These are phyloP conservation scores for Pascua guehoae DNA, from an alignment of 1,284 basidiomycete genomes.

Conservation along the genomic window DNA sequence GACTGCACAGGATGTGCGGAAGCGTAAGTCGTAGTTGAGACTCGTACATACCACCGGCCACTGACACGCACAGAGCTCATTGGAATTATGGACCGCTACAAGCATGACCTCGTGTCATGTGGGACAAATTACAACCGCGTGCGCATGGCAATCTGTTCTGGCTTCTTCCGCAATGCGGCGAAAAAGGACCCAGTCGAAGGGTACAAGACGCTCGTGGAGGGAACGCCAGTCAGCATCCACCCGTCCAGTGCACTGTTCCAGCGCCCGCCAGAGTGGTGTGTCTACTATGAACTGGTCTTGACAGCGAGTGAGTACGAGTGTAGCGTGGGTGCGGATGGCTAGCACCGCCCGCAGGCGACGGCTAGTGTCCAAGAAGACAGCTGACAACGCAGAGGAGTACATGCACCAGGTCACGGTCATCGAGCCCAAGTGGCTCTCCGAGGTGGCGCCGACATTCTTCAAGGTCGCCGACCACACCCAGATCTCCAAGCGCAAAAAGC, in stretches of 20 bases:
- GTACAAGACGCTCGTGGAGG: constrained; percentile 98
- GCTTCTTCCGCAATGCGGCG: constrained; percentile 92
- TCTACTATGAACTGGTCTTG: constrained; percentile 71
- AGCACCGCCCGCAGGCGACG: too few relatives aligned
- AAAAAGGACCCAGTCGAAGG: constrained; percentile 71
- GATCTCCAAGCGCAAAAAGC: constrained; percentile 93
- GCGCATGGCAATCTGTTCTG: constrained; percentile 92
- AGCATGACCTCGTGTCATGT: constrained; percentile 75
- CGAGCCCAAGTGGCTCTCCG: constrained; percentile 97
- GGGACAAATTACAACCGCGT: constrained; percentile 91
- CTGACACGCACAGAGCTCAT: constrained; percentile 59
- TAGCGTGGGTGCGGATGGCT: too few relatives aligned
- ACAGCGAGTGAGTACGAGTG: constrained; percentile 56
- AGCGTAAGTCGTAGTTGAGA: constrained; percentile 53
- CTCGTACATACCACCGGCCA: neutral
- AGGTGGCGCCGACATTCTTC: constrained; percentile 95
- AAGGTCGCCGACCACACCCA: constrained; percentile 91
- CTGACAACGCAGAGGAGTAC: constrained; percentile 62
- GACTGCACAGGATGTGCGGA: constrained; percentile 94
- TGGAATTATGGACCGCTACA: constrained; percentile 99
- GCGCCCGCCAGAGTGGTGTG: constrained; percentile 73
- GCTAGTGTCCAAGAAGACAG: neutral
- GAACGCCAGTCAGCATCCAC: constrained; percentile 96
- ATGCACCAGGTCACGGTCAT: constrained; percentile 92
- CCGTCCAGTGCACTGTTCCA: constrained; percentile 97